Base-by-base conservation (phyloP, 2,329 filamentous ascomycete species). In the Apiospora marii region DNA sequence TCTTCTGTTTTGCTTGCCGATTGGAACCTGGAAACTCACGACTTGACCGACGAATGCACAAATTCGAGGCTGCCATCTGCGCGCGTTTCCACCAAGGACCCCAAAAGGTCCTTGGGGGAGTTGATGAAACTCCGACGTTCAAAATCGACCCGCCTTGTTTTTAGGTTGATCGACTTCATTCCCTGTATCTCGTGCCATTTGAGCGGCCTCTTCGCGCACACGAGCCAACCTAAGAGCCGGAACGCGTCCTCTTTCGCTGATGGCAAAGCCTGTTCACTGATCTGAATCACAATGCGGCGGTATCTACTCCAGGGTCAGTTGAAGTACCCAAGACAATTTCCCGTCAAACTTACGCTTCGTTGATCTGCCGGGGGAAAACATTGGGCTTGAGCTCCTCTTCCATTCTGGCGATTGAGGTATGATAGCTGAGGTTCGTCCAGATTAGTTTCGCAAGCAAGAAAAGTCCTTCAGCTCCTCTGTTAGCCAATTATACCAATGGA, bases 161-260 rank as follows among this genome's bases (percentile, higher is more conserved):
- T 76, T 1, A 80, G 14, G 69, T 83, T 72, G 24, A 84, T 81
- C 1, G 83, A 80, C 30, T 81, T 77, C 43, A 81, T 79, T 8
- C 74, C 79, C 78, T 85, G 84, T n/a, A 85, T 80, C 72, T 85
- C 84, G 67, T 81, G 77, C 83, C 81, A 83, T 69, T 81, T 82
- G 16, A 85, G 74, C 0, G 84, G 78, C 22, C 83, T 74, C 72
- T 81, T 83, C 4, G 82, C 80, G 73, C 80, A 84, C 5, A 81
- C 78, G 13, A 85, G 76, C 83, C 82, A 85, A 1, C 82, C 79
- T 13, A 85, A 74, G 7, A 85, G 70, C 51, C 70, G 74, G 67
- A 74, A 67, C 4, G 74, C 75, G 27, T 76, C 71, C 13, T 70
- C 58, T 58, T 72, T 73, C 53, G 76, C 73, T 41, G 37, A 12